phyloP scores from a whole-genome alignment of 352 stramenopile species.

The Phytophthora macrochlamydospora region DNA sequence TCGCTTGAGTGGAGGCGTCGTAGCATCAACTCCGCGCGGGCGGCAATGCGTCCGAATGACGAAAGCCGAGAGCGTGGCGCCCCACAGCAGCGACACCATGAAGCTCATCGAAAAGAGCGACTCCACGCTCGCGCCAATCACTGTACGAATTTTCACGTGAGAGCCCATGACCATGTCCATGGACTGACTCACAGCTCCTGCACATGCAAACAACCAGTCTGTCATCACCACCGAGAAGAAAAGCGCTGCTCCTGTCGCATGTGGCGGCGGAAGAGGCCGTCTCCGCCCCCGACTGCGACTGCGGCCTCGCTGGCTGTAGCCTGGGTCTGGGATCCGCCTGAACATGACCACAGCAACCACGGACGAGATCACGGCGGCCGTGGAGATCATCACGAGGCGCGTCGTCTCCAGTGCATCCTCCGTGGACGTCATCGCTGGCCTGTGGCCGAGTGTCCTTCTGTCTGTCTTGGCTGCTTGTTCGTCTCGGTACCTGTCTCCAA shows the following conservation, averaged over 20 bases:
- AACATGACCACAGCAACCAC: slow-evolving; percentile 45
- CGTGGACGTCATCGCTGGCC: slow-evolving; percentile 15
- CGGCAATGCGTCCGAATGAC: slow-evolving; percentile 39
- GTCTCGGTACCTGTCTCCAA: neutral
- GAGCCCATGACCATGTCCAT: slow-evolving; percentile 60
- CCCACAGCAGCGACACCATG: slow-evolving; percentile 55
- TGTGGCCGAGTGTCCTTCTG: neutral
- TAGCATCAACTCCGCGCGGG: slow-evolving; percentile 4
- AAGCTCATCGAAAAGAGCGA: slow-evolving; percentile 46
- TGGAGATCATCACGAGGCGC: slow-evolving; percentile 47
- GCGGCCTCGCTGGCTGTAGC: slow-evolving; percentile 11
- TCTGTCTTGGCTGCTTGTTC: neutral
- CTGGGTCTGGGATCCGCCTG: slow-evolving; percentile 34
- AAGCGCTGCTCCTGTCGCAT: slow-evolving; percentile 49
- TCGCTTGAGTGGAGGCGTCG: slow-evolving; percentile 20
- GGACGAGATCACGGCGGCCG: slow-evolving; percentile 38
- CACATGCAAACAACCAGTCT: slow-evolving; percentile 58
- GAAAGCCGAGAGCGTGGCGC: slow-evolving; percentile 50
- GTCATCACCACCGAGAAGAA: slow-evolving; percentile 63
- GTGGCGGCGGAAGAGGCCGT: slow-evolving; percentile 23
- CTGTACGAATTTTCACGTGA: slow-evolving; percentile 36
- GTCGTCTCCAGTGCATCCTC: slow-evolving; percentile 36
- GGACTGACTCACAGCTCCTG: slow-evolving; percentile 57
- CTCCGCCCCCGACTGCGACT: slow-evolving; percentile 20
- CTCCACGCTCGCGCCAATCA: slow-evolving; percentile 46